Base-by-base conservation (phyloP, 257 asterid species). In the Solanum phureja region DNA sequence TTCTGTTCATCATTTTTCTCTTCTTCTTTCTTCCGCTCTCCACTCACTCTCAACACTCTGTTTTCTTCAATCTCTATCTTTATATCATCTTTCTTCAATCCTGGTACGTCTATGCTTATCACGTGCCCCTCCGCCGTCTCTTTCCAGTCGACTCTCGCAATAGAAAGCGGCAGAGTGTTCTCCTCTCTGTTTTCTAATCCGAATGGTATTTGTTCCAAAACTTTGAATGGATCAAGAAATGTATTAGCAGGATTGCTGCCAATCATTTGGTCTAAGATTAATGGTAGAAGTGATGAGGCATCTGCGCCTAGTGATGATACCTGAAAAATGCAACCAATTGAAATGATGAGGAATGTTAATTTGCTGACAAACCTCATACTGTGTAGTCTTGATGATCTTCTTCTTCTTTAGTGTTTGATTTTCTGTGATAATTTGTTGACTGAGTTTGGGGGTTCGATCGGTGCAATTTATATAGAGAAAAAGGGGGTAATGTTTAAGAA, bases 121-220 rank as follows among this genome's bases (percentile, higher is more conserved):
- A 85, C 64, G 12, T 90, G 86, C 0, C 87, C 88, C 19, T 85
- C 83, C 8, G 86, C 66, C 16, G 86, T 90, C 75, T 90, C 91
- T 82, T 87, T 90, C 89, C 91, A 90, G 62, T 90, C 91, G n/a
- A 88, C 90, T 27, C 49, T 87, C 2, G 88, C 88, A 0, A 88
- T 7, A 0, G 49, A 27, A 7, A 66, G 11, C 13, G 68, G 33
- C 33, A n/a, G 68, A 58, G 66, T 9, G 10, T 10, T 56, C 24
- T 83, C 87, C 34, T 90, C 91, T 21, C 77, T 89, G 37, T 46
- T 88, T 56, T 90, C 90, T 2, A 88, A 11, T 35, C 88, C 86
- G 4, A 69, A 31, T 24, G 91, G 91, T 56, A 85, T n/a, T 6
- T 87, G 89, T 86, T 90, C 91, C 4, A 90, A 88, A 21, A 90